A percentile compares a stretch with the other conserved stretches of the same genome.
These are phyloP conservation scores for Heterobasidion parviporum DNA, from an alignment of 1,284 basidiomycete genomes.

Conservation along the genomic window DNA sequence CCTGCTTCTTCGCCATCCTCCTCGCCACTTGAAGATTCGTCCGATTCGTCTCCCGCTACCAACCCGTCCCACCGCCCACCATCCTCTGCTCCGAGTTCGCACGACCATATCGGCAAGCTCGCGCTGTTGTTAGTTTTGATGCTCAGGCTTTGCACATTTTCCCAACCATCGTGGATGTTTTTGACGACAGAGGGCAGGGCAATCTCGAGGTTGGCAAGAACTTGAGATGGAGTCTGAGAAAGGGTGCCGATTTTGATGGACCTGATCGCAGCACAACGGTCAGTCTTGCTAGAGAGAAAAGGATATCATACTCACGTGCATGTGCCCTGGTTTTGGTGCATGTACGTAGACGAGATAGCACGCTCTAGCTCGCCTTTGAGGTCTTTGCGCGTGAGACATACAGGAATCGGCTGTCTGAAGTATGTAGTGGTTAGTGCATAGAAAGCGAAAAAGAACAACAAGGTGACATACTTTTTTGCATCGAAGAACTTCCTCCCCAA, in stretches of 20 bases:
- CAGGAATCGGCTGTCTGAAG: slow-evolving; percentile 85
- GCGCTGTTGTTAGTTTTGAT: slow-evolving; percentile 86
- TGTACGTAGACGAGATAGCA: slow-evolving; percentile 88
- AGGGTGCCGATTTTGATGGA: slow-evolving; percentile 81
- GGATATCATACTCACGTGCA: slow-evolving; percentile 58
- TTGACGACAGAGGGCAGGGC: slow-evolving; percentile 72
- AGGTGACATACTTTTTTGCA: slow-evolving; percentile 75
- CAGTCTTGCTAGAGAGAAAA: not conserved
- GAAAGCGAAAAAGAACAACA: not conserved
- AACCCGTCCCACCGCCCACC: slow-evolving; percentile 59
- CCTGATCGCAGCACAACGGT: slow-evolving; percentile 29
- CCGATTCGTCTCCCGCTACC: slow-evolving; percentile 23
- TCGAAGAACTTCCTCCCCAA: slow-evolving; percentile 88
- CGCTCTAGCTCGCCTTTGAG: slow-evolving; percentile 86
- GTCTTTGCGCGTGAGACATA: slow-evolving; percentile 78
- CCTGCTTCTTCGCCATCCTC: slow-evolving; percentile 15
- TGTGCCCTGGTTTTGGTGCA: slow-evolving; percentile 89
- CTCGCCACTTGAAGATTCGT: slow-evolving; percentile 22
- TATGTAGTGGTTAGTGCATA: not conserved
- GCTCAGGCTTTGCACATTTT: slow-evolving; percentile 84
- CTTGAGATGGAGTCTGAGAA: slow-evolving; percentile 65
- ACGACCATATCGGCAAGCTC: slow-evolving; percentile 88
- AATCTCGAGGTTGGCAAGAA: slow-evolving; percentile 72
- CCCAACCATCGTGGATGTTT: slow-evolving; percentile 41
- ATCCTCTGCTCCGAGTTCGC: slow-evolving; percentile 52